Conservation (phyloP, 192 early-diverging fungal genomes). For the Coemansia sp. region DNA sequence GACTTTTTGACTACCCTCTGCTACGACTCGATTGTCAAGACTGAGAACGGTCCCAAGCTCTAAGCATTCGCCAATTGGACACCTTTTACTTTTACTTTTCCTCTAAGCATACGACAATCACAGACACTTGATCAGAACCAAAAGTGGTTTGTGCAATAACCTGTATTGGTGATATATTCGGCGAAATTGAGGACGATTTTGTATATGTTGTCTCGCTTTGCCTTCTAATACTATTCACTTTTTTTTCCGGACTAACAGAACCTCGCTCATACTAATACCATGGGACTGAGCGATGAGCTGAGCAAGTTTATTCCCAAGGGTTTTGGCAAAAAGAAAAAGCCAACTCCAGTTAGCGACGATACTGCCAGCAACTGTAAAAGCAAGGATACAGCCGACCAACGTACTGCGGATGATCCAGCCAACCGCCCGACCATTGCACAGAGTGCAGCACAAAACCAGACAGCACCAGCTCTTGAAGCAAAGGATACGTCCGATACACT, state of each 20-base stretch:
- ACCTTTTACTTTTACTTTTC: neutral
- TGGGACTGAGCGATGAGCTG: slow-evolving; percentile 49
- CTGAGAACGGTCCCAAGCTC: slow-evolving; percentile 38
- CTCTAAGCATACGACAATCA: neutral
- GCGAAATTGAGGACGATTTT: neutral
- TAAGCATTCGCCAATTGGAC: slow-evolving; percentile 8
- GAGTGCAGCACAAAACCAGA: neutral
- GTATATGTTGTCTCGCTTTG: neutral
- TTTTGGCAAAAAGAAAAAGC: slow-evolving; percentile 56
- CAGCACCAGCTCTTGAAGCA: neutral
- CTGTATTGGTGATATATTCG: neutral
- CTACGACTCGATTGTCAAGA: slow-evolving; percentile 83
- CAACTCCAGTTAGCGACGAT: neutral
- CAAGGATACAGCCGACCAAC: neutral
- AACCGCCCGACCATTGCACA: neutral
- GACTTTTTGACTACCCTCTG: slow-evolving; percentile 94
- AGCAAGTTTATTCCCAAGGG: slow-evolving; percentile 52
- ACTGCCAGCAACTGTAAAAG: neutral
- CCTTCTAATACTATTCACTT: neutral
- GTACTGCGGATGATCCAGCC: neutral
- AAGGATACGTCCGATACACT: neutral
- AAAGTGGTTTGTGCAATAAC: neutral
- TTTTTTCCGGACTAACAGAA: neutral
- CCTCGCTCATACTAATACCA: neutral
- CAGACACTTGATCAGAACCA: neutral